Conservation (phyloP, 2,329 filamentous ascomycete species). For the Neofusicoccum ribis region DNA sequence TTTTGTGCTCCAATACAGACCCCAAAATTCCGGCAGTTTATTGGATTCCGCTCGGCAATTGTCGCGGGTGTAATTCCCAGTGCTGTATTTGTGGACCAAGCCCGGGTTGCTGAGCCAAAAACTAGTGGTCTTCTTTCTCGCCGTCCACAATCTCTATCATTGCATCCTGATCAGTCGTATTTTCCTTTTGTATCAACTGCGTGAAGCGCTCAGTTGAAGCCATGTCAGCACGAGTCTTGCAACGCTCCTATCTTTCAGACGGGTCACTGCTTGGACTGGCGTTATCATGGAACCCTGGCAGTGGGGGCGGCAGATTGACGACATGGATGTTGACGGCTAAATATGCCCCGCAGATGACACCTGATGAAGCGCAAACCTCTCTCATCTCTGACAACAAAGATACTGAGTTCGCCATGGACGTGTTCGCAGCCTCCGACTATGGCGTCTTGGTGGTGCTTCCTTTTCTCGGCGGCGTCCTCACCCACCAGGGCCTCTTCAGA, state of each 20-base stretch:
- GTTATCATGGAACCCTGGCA: background rate
- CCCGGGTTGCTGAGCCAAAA: background rate
- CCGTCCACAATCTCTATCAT: too few species aligned
- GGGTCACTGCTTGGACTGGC: too few species aligned
- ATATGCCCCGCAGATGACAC: background rate
- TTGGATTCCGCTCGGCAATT: background rate
- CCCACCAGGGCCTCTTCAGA: slow-evolving; percentile 6
- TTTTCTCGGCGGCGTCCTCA: background rate
- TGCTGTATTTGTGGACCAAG: background rate
- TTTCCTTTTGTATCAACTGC: too few species aligned
- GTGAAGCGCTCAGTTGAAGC: too few species aligned
- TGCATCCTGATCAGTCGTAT: too few species aligned
- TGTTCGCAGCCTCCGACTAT: background rate
- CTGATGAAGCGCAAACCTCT: background rate
- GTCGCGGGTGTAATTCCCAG: background rate
- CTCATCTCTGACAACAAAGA: background rate
- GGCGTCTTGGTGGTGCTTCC: background rate
- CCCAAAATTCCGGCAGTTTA: too few species aligned
- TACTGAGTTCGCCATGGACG: background rate
- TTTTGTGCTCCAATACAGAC: too few species aligned
- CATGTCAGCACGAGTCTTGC: too few species aligned
- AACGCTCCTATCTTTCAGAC: too few species aligned
- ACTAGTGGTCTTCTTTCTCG: too few species aligned
- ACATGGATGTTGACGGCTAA: background rate
- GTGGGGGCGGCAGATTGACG: background rate